These are phyloP conservation scores for Pestalotiopsis fici DNA, from an alignment of 2,329 filamentous ascomycete genomes.

Conservation along the genomic window DNA sequence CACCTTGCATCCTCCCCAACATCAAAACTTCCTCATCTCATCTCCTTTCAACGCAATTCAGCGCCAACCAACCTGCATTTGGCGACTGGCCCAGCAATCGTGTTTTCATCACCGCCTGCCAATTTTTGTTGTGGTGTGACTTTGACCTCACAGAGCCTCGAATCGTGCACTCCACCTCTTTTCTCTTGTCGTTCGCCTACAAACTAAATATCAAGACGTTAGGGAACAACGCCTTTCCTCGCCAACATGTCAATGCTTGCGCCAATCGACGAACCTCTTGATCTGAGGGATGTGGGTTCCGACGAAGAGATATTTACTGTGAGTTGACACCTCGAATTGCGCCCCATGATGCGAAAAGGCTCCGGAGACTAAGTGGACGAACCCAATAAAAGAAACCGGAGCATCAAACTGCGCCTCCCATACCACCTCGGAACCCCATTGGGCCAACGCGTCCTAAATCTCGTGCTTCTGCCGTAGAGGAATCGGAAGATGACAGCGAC, in stretches of 20 bases:
- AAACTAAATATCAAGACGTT: neutral
- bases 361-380: too few relatives aligned
- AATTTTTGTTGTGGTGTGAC: neutral
- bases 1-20: neutral
- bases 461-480: too few relatives aligned
- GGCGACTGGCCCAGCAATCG: too few relatives aligned
- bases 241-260: neutral
- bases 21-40: neutral
- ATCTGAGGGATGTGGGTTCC: neutral
- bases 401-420: too few relatives aligned
- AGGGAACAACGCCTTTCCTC: neutral
- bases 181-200: neutral
- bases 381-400: too few relatives aligned
- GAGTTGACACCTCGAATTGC: neutral
- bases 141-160: neutral
- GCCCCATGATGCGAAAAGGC: too few relatives aligned
- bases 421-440: too few relatives aligned
- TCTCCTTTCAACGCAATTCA: neutral
- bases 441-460: too few relatives aligned
- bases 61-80: neutral
- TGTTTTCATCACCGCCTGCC: too few relatives aligned
- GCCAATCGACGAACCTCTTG: neutral
- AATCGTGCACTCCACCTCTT: neutral
- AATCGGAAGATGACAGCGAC: too few relatives aligned
- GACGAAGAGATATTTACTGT: neutral